These are phyloP conservation scores for Leccinellum rugosiceps DNA, from an alignment of 768 basidiomycete genomes.

Conservation along the genomic window DNA sequence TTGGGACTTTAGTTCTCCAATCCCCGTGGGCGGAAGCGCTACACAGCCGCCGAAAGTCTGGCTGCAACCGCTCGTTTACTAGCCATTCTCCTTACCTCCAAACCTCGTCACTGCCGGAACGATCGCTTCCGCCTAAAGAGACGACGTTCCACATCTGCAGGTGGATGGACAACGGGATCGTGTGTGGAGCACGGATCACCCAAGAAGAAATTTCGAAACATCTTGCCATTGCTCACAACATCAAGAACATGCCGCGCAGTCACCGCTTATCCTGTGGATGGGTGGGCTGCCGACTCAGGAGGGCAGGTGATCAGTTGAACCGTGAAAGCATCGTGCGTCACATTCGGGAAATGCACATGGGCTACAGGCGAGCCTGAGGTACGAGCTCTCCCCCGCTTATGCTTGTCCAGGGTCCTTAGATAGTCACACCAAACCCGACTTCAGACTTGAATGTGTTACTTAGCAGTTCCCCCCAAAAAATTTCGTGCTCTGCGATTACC, in stretches of 20 bases:
- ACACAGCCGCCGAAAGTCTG: neutral
- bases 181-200: slow-evolving; percentile 1
- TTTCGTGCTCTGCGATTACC: too few relatives aligned
- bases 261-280: neutral
- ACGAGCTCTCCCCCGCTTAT: neutral
- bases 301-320: neutral
- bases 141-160: neutral
- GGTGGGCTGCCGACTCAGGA: slow-evolving; percentile 3
- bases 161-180: slow-evolving; percentile 3
- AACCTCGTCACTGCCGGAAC: neutral
- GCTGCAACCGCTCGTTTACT: too few relatives aligned
- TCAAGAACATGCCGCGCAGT: neutral
- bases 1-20: neutral
- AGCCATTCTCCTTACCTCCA: neutral
- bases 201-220: neutral
- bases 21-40: rapidly evolving
- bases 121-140: neutral
- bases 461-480: too few relatives aligned
- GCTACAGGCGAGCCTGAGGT: slow-evolving; percentile 6
- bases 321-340: slow-evolving; percentile 20
- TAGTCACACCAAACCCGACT: too few relatives aligned
- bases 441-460: too few relatives aligned
- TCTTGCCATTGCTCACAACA: slow-evolving; percentile 2
- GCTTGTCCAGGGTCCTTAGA: too few relatives aligned
- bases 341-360: slow-evolving; percentile 14